phyloP scores from a whole-genome alignment of 169 alveolate species.

The Cardiosporidium cionae region DNA sequence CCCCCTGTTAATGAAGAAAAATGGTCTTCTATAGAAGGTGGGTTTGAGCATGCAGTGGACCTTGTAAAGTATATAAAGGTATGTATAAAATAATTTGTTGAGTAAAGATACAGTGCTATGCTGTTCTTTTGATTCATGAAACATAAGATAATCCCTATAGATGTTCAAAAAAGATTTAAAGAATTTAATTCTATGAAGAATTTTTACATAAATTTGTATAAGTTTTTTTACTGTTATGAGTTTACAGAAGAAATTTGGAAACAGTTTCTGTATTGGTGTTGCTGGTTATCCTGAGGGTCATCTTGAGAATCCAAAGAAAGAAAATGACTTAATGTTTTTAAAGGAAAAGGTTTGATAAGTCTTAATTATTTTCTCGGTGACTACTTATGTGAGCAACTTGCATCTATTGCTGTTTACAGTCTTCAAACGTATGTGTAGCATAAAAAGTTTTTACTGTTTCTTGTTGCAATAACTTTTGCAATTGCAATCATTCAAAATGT shows the following conservation, averaged over 20 bases:
- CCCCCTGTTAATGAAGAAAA: conserved; percentile 48
- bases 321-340: conserved; percentile 35
- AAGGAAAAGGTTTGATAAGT: conserved; percentile 35
- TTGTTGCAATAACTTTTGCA: no score
- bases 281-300: conserved; percentile 70
- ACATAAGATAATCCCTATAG: no score
- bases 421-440: no score
- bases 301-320: conserved; percentile 37
- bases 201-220: not conserved
- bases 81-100: not conserved
- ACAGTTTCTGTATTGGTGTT: conserved; percentile 59
- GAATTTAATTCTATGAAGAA: not conserved
- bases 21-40: conserved; percentile 37
- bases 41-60: conserved; percentile 49
- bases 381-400: no score
- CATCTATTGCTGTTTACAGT: no score
- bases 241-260: conserved; percentile 36
- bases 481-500: no score
- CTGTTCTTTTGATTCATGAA: no score
- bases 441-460: no score
- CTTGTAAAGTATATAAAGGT: conserved; percentile 45
- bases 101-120: not conserved
- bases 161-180: not conserved
- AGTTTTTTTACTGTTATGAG: not conserved
- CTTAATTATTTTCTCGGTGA: not conserved